A percentile compares a stretch with the other conserved stretches of the same genome.
These are phyloP conservation scores for Aeschynomene evenia DNA, from an alignment of 306 rosid genomes.

Conservation along the genomic window DNA sequence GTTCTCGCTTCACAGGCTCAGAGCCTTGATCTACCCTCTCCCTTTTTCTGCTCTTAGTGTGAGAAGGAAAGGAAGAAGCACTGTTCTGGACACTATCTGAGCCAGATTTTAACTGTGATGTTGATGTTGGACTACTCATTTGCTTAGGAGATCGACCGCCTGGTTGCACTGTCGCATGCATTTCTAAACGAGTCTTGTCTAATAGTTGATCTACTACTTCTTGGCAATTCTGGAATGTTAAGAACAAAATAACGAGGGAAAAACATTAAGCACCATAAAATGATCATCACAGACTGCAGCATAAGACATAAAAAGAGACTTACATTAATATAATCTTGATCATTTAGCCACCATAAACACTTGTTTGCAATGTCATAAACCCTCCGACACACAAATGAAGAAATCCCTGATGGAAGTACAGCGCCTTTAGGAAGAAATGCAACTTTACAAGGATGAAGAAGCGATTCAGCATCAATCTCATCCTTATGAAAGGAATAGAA, in stretches of 20 bases:
- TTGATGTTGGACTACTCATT: constrained; percentile 69
- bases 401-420: constrained; percentile 71
- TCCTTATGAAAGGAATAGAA: constrained; percentile 90
- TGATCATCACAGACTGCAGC: neutral
- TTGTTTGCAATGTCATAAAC: constrained; percentile 76
- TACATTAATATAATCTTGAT: constrained; percentile 75
- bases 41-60: constrained; percentile 69
- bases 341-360: constrained; percentile 89
- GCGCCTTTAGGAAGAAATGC: constrained; percentile 79
- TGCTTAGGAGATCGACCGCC: constrained; percentile 91
- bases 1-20: constrained; percentile 62
- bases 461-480: constrained; percentile 72
- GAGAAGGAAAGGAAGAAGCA: constrained; percentile 61
- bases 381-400: constrained; percentile 82
- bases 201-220: constrained; percentile 80
- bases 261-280: neutral
- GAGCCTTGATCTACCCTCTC: constrained; percentile 73
- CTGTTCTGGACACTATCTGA: constrained; percentile 72
- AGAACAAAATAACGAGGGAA: neutral
- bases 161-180: constrained; percentile 73
- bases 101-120: constrained; percentile 68
- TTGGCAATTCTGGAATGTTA: constrained; percentile 54
- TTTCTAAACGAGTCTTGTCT: constrained; percentile 62
- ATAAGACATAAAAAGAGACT: constrained; percentile 36
- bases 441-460: constrained; percentile 93